Evolutionary conservation across 176 grass and related monocot species (phyloP), one percentile per base, ranked within the genome.

Genomic region (Carex scoparia): DNA sequence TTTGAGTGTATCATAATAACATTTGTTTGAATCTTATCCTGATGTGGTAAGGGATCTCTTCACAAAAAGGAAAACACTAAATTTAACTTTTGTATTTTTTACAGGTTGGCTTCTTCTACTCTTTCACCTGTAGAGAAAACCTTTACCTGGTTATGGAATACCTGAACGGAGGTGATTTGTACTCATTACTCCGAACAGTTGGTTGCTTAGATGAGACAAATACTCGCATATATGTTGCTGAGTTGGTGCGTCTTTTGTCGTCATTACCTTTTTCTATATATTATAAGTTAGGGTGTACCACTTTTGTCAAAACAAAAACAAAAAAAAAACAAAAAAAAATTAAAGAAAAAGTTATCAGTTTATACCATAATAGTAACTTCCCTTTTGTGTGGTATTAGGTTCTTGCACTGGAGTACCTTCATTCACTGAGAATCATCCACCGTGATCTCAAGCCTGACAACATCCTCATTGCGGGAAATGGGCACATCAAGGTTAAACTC

Each of bases 81-180:
- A 23, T 77, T 19, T 74, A 61, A 19, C 23, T 87, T n/a, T 75
- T 49, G 10, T 13, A 51, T 1, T 89, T 65, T 89, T n/a, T 57
- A 57, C 79, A 90, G 88, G 88, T 90, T 70, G 81, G 88, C 5
- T 90, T 90, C 19, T 90, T 87, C 74, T 90, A 90, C 64, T 90
- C 88, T 11, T 90, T 90, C 57, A 84, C 85, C 13, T 84, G 68
- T 51, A 84, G 63, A 83, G 85, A 90, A 35, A 90, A 90, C 61
- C 81, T 90, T 79, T 90, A 90, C 69, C 59, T 90, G 46, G 88
- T 84, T 3, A 90, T 90, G 85, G 88, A 90, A 73, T 90, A 90
- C 65, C 51, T 90, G 4, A 86, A 90, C 72, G 88, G 88, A 65
- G 88, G 88, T 63, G 88, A 90, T 87, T 80, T 90, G 65, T 90